Base-by-base conservation (phyloP, 495 filamentous ascomycete genomes). In the Penicillium lagena region DNA sequence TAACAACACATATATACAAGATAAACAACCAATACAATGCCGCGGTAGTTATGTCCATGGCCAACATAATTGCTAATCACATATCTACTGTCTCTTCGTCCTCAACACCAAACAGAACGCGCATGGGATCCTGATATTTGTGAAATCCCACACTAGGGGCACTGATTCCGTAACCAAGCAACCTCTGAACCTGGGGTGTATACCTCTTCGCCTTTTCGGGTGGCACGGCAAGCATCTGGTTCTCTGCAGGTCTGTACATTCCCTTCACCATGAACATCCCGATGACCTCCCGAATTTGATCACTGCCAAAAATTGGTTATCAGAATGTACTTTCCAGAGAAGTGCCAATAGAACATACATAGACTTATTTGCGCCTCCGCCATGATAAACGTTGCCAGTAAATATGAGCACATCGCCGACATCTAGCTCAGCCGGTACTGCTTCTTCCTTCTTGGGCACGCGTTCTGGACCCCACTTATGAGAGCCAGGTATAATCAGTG, bases 41-140 rank as follows among this genome's bases (percentile, higher is more conserved):
- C 2, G 2, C 6, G 22, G 2, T 22, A 22, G 22, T 3, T 6
- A 22, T 22, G 2, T 22, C 22, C 22, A 22, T 22, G 22, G 22
- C 4, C 22, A 22, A 22, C 4, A 22, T 22, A 22, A 22, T 22
- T 4, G 22, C 22, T 22, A 22, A 12, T 40, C 22, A 40, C 38
- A 40, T 40, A 10, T 40, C 14, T 17, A 40, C 38, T 12, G 38
- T 40, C 13, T 40, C 38, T 9, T 40, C 38, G 10, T 40, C 38
- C 22, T 40, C 38, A 10, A 40, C 38, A 13, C 38, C 38, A 12
- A 40, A 40, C 8, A 40, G 17, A 29, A 40, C 12, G 12, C 38
- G 38, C 38, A 40, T 40, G 22, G 38, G 38, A 40, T 40, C 38
- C 17, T 40, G 38, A 13, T 40, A 40, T 29, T 40, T 40, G 30